Evolutionary conservation across 2,329 filamentous ascomycete genomes (phyloP), one percentile per base, ranked within the genome.

Genomic region (Aspergillus latus): DNA sequence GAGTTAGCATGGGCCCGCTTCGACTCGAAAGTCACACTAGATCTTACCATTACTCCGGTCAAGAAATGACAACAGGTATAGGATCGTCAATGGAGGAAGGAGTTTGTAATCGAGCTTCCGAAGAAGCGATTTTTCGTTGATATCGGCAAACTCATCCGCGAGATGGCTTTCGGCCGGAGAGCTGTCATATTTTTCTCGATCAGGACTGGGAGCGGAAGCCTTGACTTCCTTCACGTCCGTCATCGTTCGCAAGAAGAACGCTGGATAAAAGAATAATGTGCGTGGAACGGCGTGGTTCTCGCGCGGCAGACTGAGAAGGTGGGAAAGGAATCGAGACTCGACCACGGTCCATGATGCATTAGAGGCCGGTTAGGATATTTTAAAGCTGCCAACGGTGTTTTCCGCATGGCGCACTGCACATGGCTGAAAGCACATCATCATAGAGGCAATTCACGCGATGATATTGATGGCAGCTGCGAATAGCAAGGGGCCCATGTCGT

Each of bases 61-160:
- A 34, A 78, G 62, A 48, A 78, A 78, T 1, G 71, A 74, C 15
- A 79, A 60, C 2, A 79, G 66, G 60, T 79, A 80, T 42, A 79
- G 64, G 6, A 78, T 55, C 1, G 74, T 76, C 43, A 79, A 57
- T 0, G 75, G 69, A 3, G 78, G 78, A 7, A 80, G 63, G 4
- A 80, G 65, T 8, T 68, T 69, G 37, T 68, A 65, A 58, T 80
- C 78, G 28, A 80, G 65, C 57, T 78, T 80, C 37, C 76, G 68
- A 7, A 78, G 59, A 4, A 78, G 56, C 2, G 71, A 62, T 53
- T 70, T 74, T 57, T 77, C 74, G 44, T 75, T 72, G 53, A 75
- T 68, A 3, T 56, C 60, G 10, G 59, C 45, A 15, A 59, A 54
- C 5, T 60, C 60, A 16, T 66, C 63, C n/a, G 57, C 60, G 4